A percentile compares a stretch with the other conserved stretches of the same genome.
Evolutionary conservation across 23 red algal genomes (phyloP).

Genomic region (Chondrus crispus): DNA sequence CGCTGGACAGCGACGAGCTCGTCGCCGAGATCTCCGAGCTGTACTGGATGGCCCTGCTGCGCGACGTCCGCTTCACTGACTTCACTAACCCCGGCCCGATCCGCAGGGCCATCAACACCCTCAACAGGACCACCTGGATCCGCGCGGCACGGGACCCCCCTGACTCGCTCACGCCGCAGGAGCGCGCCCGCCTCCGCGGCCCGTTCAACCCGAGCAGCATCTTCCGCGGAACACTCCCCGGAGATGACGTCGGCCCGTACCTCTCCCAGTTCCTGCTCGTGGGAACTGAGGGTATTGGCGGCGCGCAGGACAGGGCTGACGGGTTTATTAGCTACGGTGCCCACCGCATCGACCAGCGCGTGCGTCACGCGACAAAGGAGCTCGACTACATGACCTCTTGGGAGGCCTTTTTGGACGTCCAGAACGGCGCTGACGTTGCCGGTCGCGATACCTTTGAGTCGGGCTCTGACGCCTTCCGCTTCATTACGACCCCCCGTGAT

Average conservation of each 20-base stretch:
- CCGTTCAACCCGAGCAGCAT: not conserved
- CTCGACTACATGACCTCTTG: conserved; percentile 63
- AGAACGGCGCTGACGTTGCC: conserved; percentile 62
- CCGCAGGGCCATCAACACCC: not conserved
- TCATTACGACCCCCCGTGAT: conserved; percentile 59
- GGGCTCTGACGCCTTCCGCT: conserved; percentile 1
- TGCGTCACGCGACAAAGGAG: conserved; percentile 10
- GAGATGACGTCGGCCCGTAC: conserved; percentile 47
- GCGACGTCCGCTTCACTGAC: conserved; percentile 27
- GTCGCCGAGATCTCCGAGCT: conserved; percentile 41
- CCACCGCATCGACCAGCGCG: conserved; percentile 16
- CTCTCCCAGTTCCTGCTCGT: conserved; percentile 66
- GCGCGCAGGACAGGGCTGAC: not conserved
- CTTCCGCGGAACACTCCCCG: conserved; percentile 30
- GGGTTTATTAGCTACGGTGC: conserved; percentile 58
- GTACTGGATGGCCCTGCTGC: conserved; percentile 55
- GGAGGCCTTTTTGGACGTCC: conserved; percentile 43
- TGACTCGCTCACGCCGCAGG: not conserved
- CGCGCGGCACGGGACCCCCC: not conserved
- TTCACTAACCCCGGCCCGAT: not conserved
- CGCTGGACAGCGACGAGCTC: conserved; percentile 39
- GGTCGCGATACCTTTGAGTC: not conserved
- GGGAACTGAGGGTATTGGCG: conserved; percentile 1
- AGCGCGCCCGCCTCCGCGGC: conserved; percentile 2
- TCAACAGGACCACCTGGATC: conserved; percentile 27